Evolutionary conservation across 352 stramenopile species (phyloP).

Genomic region (Pythium myriotylum): DNA sequence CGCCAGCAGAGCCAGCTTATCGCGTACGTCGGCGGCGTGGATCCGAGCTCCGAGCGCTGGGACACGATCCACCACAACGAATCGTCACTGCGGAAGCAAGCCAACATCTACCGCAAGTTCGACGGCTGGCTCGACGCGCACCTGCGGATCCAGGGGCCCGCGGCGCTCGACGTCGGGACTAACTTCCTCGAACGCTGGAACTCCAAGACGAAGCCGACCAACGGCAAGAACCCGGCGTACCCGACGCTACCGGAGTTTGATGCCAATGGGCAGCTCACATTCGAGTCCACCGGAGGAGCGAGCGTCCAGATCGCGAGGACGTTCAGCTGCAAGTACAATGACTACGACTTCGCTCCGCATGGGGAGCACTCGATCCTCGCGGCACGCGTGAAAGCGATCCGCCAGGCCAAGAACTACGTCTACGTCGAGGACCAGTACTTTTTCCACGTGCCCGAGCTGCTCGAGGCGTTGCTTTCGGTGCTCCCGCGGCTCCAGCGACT

Average conservation of each 20-base stretch:
- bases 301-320: slow-evolving; percentile 37
- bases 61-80: slow-evolving; percentile 33
- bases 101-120: slow-evolving; percentile 11
- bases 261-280: background rate
- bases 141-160: slow-evolving; percentile 25
- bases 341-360: slow-evolving; percentile 25
- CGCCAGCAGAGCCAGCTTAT: background rate
- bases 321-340: slow-evolving; percentile 32
- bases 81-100: slow-evolving; percentile 6
- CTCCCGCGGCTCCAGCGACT: slow-evolving; percentile 29
- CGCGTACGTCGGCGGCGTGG: slow-evolving; percentile 39
- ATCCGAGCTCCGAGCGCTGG: slow-evolving; percentile 32
- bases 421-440: slow-evolving; percentile 55
- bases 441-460: slow-evolving; percentile 32
- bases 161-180: slow-evolving; percentile 23
- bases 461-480: slow-evolving; percentile 20
- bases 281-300: slow-evolving; percentile 33
- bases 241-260: background rate
- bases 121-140: slow-evolving; percentile 36
- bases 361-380: slow-evolving; percentile 36
- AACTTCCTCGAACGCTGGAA: slow-evolving; percentile 44
- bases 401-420: slow-evolving; percentile 35
- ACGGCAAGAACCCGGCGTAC: background rate
- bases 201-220: slow-evolving; percentile 20
- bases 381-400: slow-evolving; percentile 35